Conservation (phyloP, 2,329 filamentous ascomycete species). For the Incumbomyces lentus region DNA sequence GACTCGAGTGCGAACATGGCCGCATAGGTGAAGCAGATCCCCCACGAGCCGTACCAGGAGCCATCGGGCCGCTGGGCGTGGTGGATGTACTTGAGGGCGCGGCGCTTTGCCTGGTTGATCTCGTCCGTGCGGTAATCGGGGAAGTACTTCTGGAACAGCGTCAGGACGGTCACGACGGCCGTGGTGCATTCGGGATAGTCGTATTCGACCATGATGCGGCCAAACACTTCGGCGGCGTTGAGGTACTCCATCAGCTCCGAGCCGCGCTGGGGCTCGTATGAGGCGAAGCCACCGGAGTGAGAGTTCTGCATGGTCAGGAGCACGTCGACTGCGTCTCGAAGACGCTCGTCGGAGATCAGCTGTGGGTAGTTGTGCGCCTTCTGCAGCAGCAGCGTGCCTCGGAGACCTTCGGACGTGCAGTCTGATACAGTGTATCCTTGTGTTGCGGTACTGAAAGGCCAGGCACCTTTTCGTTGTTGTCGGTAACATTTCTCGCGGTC, state of each 20-base stretch:
- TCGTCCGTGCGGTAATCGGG: constrained; percentile 69
- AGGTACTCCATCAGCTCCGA: constrained; percentile 70
- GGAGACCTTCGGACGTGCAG: constrained; percentile 83
- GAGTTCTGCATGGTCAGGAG: constrained; percentile 83
- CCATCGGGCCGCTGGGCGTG: constrained; percentile 67
- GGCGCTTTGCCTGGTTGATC: constrained; percentile 60
- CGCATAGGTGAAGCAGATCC: constrained; percentile 95
- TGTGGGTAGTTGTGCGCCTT: constrained; percentile 63
- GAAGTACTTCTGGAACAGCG: constrained; percentile 70
- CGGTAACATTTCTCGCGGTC: constrained; percentile 76
- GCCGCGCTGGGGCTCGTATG: constrained; percentile 76
- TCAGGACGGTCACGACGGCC: constrained; percentile 78
- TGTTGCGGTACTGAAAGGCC: constrained; percentile 86
- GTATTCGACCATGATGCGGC: constrained; percentile 96
- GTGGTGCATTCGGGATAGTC: constrained; percentile 98
- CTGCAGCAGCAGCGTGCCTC: constrained; percentile 76
- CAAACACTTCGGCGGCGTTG: constrained; percentile 94
- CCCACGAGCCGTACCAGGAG: constrained; percentile 98
- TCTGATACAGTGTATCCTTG: constrained; percentile 96
- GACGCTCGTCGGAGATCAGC: constrained; percentile 62
- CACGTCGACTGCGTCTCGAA: constrained; percentile 83
- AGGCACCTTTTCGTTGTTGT: constrained; percentile 82
- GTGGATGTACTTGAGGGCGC: constrained; percentile 75
- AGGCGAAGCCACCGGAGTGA: constrained; percentile 69
- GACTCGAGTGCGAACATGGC: constrained; percentile 93